A percentile compares a stretch with the other conserved stretches of the same genome.
Evolutionary conservation across 345 rosid genomes (phyloP).

Genomic region (Euphorbia lathyris): DNA sequence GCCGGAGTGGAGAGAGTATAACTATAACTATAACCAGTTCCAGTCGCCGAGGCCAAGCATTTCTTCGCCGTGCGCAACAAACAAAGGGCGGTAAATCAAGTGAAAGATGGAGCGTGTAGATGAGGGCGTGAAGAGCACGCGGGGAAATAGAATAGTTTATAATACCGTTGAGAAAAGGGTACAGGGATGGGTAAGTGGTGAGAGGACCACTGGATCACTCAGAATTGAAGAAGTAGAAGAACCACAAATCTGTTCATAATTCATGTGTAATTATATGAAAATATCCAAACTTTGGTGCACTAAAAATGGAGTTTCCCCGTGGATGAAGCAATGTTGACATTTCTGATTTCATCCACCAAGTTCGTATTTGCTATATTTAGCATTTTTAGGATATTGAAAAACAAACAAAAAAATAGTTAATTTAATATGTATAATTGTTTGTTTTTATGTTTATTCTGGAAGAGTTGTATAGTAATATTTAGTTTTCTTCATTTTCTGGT

Average conservation of each 20-base stretch:
- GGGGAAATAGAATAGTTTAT: background rate
- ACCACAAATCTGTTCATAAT: background rate
- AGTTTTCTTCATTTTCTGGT: background rate
- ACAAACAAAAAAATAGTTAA: background rate
- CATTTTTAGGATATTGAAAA: background rate
- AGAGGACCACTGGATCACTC: background rate
- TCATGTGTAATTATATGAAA: background rate
- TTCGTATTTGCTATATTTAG: background rate
- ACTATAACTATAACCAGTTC: background rate
- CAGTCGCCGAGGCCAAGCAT: conserved; percentile 12
- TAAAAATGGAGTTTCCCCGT: background rate
- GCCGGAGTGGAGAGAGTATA: conserved; percentile 21
- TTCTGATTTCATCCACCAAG: background rate
- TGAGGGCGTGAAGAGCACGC: conserved; percentile 10
- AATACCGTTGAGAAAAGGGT: conserved; percentile 5
- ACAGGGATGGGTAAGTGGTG: background rate
- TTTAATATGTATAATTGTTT: background rate
- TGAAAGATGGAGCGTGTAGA: background rate
- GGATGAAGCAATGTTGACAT: background rate
- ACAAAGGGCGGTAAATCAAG: background rate
- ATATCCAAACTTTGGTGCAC: background rate
- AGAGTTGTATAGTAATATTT: background rate
- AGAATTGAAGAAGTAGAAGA: background rate
- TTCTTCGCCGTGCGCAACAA: background rate
- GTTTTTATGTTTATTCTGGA: background rate